These are phyloP conservation scores for Anisodus acutangulus DNA, from an alignment of 257 asterid genomes.

Conservation along the genomic window DNA sequence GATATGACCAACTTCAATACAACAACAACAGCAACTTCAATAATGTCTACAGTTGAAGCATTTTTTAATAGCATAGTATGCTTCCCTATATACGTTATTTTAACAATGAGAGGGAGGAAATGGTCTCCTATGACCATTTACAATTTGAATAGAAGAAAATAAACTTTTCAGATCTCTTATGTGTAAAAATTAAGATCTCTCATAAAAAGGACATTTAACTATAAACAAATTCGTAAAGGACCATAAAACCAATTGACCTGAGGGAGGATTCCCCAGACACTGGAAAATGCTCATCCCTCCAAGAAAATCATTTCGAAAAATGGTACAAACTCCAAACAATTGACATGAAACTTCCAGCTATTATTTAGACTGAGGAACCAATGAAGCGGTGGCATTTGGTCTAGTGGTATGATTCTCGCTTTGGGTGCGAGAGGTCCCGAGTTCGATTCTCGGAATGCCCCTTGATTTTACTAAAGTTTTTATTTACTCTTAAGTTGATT, in stretches of 20 bases:
- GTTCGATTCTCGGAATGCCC: constrained; percentile 88
- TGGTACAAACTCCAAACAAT: no score
- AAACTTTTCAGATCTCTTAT: no score
- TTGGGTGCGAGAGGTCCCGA: constrained; percentile 83
- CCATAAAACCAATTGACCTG: no score
- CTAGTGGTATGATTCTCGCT: constrained; percentile 89
- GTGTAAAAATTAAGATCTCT: no score
- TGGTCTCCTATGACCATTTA: no score
- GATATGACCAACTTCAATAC: background rate
- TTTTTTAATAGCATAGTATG: background rate
- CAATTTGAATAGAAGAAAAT: background rate
- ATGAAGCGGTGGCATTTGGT: constrained; percentile 61
- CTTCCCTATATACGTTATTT: no score
- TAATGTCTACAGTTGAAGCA: background rate
- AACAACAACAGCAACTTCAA: no score
- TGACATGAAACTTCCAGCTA: background rate
- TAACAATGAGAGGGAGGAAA: no score
- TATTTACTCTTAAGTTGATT: background rate
- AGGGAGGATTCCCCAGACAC: background rate
- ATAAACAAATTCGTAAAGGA: no score
- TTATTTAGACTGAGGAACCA: background rate
- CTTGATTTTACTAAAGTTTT: background rate
- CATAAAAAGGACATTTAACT: constrained; percentile 41
- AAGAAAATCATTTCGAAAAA: no score
- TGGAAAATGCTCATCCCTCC: no score